A percentile compares a stretch with the other conserved stretches of the same genome.
Conservation (phyloP, 495 filamentous ascomycete species). For the Terfezia boudieri region DNA sequence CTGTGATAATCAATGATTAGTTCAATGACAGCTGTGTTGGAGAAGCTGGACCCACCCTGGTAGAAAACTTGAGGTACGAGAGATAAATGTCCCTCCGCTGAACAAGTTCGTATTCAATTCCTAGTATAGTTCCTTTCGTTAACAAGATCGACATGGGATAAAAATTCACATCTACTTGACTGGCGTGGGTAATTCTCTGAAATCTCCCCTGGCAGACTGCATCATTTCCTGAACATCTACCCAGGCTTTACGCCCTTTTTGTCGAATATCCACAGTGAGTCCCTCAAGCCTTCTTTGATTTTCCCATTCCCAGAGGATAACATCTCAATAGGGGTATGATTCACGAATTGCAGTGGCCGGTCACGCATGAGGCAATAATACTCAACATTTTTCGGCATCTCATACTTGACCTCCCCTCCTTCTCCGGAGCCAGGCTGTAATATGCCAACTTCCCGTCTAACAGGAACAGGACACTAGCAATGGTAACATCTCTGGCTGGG, state of each 20-base stretch:
- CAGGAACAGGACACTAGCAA: constrained; percentile 79
- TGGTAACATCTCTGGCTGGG: constrained; percentile 44
- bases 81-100: constrained; percentile 79
- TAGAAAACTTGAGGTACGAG: constrained; percentile 38
- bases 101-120: constrained; percentile 75
- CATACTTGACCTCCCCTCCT: constrained; percentile 70
- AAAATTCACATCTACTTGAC: constrained; percentile 61
- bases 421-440: constrained; percentile 63
- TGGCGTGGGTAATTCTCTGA: constrained; percentile 36
- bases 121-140: constrained; percentile 66
- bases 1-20: constrained; percentile 24
- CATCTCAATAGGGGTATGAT: constrained; percentile 8
- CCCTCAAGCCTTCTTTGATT: constrained; percentile 33
- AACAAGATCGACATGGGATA: constrained; percentile 78
- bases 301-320: constrained; percentile 19
- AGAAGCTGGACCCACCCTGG: constrained; percentile 46
- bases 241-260: constrained; percentile 45
- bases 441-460: constrained; percentile 91
- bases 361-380: constrained; percentile 87
- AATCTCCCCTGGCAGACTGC: constrained; percentile 36
- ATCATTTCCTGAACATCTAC: constrained; percentile 71
- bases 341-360: constrained; percentile 25
- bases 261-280: constrained; percentile 91
- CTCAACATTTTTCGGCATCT: constrained; percentile 94
- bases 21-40: not conserved